These are phyloP conservation scores for Oropetium thomaeum DNA, from an alignment of 176 grass and related monocot genomes.

Conservation along the genomic window DNA sequence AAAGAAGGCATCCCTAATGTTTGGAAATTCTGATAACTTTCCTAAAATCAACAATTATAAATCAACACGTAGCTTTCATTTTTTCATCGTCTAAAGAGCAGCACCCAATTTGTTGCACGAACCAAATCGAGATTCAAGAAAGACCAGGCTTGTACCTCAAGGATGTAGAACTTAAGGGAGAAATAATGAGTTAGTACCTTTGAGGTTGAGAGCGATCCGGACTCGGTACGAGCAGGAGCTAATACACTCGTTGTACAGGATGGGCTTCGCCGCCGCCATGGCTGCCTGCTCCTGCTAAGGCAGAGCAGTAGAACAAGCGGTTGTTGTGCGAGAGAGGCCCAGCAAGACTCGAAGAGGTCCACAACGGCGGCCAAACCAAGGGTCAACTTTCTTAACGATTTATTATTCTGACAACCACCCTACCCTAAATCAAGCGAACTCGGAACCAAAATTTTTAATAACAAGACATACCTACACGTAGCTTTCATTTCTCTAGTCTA, in stretches of 20 bases:
- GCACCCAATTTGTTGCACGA: neutral
- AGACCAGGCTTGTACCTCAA: no score
- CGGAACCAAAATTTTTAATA: neutral
- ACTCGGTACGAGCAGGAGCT: conserved; percentile 76
- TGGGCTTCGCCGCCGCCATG: conserved; percentile 44
- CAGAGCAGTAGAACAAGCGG: neutral
- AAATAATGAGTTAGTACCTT: conserved; percentile 54
- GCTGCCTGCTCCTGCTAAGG: neutral
- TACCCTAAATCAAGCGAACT: neutral
- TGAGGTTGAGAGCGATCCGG: conserved; percentile 81
- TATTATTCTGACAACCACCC: no score
- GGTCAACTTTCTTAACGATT: no score
- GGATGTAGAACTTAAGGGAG: neutral
- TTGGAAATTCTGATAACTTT: neutral
- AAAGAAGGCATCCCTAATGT: neutral
- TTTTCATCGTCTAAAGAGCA: neutral
- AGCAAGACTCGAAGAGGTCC: no score
- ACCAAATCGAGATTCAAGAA: neutral
- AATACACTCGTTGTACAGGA: conserved; percentile 62
- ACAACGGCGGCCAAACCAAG: no score
- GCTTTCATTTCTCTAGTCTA: neutral
- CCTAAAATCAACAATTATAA: neutral
- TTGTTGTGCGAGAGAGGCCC: neutral
- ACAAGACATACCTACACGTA: neutral
- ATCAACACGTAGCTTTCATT: neutral